phyloP scores from a whole-genome alignment of 2,329 filamentous ascomycete species.

The Harringtonia aguacate region DNA sequence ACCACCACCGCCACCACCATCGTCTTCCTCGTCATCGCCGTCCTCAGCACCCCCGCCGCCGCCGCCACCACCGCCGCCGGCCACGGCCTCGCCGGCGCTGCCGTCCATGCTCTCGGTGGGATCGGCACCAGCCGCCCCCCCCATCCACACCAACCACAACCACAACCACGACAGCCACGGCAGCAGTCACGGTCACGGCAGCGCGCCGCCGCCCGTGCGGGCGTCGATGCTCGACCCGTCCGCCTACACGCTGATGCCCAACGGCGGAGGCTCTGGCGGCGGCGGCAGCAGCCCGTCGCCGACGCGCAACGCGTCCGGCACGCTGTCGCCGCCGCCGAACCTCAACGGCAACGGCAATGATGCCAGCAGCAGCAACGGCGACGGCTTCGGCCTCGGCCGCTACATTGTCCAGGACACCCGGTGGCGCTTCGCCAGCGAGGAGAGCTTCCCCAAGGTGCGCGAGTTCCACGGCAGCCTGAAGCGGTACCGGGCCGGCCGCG shows the following conservation, averaged over 20 bases:
- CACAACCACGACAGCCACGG: constrained; percentile 16
- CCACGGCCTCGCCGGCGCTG: too few relatives aligned
- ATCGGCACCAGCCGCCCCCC: constrained; percentile 18
- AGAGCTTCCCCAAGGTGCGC: constrained; percentile 72
- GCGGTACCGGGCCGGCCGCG: constrained; percentile 80
- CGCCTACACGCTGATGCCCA: constrained; percentile 61
- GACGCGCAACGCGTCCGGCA: constrained; percentile 18
- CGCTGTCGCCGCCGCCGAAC: constrained; percentile 14
- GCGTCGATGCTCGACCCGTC: constrained; percentile 62
- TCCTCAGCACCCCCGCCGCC: constrained; percentile 15
- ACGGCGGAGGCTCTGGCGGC: constrained; percentile 32
- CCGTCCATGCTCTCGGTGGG: too few relatives aligned
- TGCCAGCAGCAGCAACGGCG: constrained; percentile 2
- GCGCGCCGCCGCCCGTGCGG: constrained; percentile 35
- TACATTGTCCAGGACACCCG: constrained; percentile 63
- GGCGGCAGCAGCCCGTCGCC: constrained; percentile 26
- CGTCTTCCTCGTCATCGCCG: constrained; percentile 13
- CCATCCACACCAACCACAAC: constrained; percentile 18
- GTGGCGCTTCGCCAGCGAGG: constrained; percentile 82
- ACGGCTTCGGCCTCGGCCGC: constrained; percentile 22
- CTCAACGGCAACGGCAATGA: too few relatives aligned
- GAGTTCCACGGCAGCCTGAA: constrained; percentile 65
- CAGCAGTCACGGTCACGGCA: too few relatives aligned
- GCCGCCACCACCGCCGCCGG: constrained; percentile 23
- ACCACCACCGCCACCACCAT: constrained; percentile 17